phyloP scores from a whole-genome alignment of 1,139 yeast genomes.

The Taphrina wiesneri region DNA sequence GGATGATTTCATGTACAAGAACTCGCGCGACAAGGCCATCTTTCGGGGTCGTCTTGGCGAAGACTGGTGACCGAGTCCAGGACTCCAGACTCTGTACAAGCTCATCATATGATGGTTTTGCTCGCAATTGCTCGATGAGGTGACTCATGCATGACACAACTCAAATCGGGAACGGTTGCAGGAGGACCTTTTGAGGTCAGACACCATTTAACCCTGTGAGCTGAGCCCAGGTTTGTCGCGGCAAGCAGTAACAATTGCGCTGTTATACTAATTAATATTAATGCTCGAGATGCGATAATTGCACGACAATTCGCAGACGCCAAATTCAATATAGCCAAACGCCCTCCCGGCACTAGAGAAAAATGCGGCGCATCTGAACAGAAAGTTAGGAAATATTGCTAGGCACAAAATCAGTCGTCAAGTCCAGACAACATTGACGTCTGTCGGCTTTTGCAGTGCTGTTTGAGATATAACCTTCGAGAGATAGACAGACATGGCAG shows the following conservation, averaged over 20 bases:
- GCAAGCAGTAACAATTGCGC: too few relatives aligned
- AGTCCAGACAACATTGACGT: not conserved
- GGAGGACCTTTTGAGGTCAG: not conserved
- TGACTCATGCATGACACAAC: slow-evolving; percentile 12
- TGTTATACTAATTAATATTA: too few relatives aligned
- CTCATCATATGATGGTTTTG: slow-evolving; percentile 5
- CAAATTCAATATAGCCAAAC: not conserved
- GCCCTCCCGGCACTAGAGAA: not conserved
- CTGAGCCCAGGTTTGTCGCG: too few relatives aligned
- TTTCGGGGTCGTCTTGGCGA: not conserved
- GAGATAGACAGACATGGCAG: not conserved
- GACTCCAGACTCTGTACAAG: not conserved
- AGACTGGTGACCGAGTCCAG: slow-evolving; percentile 1
- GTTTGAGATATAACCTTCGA: not conserved
- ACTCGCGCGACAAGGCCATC: slow-evolving; percentile 7
- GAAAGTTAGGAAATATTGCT: not conserved
- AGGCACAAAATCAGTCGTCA: not conserved
- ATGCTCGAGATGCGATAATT: too few relatives aligned
- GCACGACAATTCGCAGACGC: too few relatives aligned
- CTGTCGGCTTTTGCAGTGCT: not conserved
- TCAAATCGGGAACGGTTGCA: not conserved
- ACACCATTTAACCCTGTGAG: too few relatives aligned
- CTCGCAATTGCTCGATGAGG: not conserved
- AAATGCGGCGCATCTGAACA: slow-evolving; percentile 9
- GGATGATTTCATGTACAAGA: slow-evolving; percentile 9